Evolutionary conservation across 1,284 basidiomycete species (phyloP), one percentile per base, ranked within the genome.

Genomic region (Trametes polyzona): DNA sequence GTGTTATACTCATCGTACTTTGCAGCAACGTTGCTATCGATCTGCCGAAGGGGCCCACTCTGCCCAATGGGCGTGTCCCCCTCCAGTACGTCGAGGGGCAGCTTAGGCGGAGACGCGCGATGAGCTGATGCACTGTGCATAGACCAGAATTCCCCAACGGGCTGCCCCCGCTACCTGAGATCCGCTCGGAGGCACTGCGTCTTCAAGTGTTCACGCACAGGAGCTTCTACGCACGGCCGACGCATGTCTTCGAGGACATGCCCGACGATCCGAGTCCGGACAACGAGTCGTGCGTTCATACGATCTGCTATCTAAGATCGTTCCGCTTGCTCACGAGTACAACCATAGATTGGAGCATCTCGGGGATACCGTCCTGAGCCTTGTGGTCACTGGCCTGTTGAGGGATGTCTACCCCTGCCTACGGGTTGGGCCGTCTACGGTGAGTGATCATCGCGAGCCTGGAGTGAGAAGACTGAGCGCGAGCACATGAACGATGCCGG

Each of bases 401-500:
- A 71, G 80, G 39, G 79, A 87, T 10, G 77, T 79, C 66, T 88
- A 82, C 71, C 89, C 88, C 0, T 76, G 81, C 55, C 71, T 92
- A n/a, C 82, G 82, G 19, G 90, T 92, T 30, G 89, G 89, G 1
- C 87, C 90, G 24, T 83, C 84, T 4, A 90, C 90, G 51, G 90
- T 89, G 65, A 65, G 82, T 69, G 23, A 2, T n/a, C 4, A 19
- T 10, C 14, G 19, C 9, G 27, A 3, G 12, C 0, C 9, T 7
- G 16, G 27, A 21, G 12, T 35, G 19, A 19, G 3, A 7, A 4
- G 2, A 40, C 37, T 27, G 12, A 41, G n/a, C n/a, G n/a, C n/a
- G n/a, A n/a, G n/a, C n/a, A n/a, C 27, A n/a, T 9, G 33, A 14
- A 5, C 29, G 12, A 3, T n/a, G 23, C 17, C 7, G 29, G 12